Evolutionary conservation across 495 filamentous ascomycete genomes (phyloP), one percentile per base, ranked within the genome.

Genomic region (Echria macrotheca): DNA sequence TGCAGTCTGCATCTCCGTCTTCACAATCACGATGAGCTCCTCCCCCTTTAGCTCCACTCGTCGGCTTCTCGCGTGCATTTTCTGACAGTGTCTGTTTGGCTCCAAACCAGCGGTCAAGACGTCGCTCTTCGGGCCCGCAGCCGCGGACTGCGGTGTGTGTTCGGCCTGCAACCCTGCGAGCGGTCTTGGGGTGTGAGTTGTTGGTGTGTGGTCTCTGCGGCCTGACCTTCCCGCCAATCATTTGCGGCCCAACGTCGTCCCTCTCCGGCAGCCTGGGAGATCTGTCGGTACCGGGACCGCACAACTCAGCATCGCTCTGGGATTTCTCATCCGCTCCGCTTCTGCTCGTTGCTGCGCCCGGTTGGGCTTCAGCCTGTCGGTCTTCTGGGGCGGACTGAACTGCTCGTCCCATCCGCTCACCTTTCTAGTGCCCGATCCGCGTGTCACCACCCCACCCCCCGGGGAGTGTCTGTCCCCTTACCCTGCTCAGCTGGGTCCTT

Each of bases 41-140:
- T 22, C 46, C 40, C 28, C 12, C 28, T 31, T 12, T 31, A 6
- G 19, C 24, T 39, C 46, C 46, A 21, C 33, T 36, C 18, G 14
- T n/a, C 21, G 24, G 21, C 23, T 18, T 19, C 38, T 41, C 10
- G 35, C 36, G 22, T 39, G 33, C 46, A 39, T 38, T 12, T 28
- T 33, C 46, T 48, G 46, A 48, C 46, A 35, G 23, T 38, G 22
- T 31, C 14, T 14, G 14, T 28, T 19, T 48, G 46, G 15, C 14
- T n/a, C 35, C 33, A 15, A 48, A 48, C 46, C 46, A 48, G 46
- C 46, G 46, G 46, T 48, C 46, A 48, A 48, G 46, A 48, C 23
- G 10, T 48, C 46, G n/a, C 46, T 14, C 33, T 17, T 15, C 19
- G 12, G 22, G 5, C 15, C 42, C 41, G 26, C 42, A 44, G 25